Evolutionary conservation across 2,329 filamentous ascomycete species (phyloP).

Genomic region (Lomentospora prolificans): DNA sequence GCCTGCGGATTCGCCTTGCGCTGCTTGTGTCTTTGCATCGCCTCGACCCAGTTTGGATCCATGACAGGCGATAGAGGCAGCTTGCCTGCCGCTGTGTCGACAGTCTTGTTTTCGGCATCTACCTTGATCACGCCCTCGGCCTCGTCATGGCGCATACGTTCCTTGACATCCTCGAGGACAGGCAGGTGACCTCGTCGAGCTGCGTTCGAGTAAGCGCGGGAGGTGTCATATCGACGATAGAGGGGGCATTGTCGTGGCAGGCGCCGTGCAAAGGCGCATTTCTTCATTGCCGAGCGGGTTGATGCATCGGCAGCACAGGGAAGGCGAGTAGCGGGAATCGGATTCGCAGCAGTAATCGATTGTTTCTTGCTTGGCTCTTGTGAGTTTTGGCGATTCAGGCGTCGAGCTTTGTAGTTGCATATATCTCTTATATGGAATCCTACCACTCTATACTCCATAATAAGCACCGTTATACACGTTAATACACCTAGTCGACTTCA

Average conservation of each 20-base stretch:
- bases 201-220: background rate
- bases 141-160: background rate
- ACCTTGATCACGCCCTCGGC: background rate
- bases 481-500: too few species aligned
- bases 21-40: constrained; percentile 31
- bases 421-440: too few species aligned
- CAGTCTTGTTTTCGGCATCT: constrained; percentile 23
- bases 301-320: too few species aligned
- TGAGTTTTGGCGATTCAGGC: too few species aligned
- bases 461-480: too few species aligned
- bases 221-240: background rate
- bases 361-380: too few species aligned
- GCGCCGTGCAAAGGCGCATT: background rate
- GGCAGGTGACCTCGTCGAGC: background rate
- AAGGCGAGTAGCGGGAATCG: too few species aligned
- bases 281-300: background rate
- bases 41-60: constrained; percentile 38
- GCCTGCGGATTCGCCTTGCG: constrained; percentile 22
- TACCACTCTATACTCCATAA: too few species aligned
- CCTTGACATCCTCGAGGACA: background rate
- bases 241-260: background rate
- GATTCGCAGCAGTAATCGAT: too few species aligned
- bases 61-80: constrained; percentile 47
- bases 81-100: constrained; percentile 33
- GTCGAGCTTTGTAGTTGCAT: too few species aligned